Base-by-base conservation (phyloP, 1,284 basidiomycete genomes). In the Cryptococcus hybrid region DNA sequence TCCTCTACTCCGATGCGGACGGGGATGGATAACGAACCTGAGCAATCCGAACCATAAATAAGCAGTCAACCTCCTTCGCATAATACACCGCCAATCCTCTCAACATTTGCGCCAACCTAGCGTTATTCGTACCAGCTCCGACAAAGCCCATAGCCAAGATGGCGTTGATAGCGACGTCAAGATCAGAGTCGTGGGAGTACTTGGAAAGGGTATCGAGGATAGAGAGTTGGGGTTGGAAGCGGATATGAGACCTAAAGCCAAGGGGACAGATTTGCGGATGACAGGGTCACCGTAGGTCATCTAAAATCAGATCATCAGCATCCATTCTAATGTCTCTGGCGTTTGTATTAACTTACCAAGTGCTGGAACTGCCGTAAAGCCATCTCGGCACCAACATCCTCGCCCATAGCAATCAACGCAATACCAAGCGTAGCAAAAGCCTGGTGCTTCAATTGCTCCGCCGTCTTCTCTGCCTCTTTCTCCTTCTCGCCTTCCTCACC, bases 121-220 rank as follows among this genome's bases (percentile, higher is more conserved):
- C 96, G 67, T 99, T 99, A 81, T 99, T 99, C 36, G 94, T 94
- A 40, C 96, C 96, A 0, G 95, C 95, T 38, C 96, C 96, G 52
- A 99, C 90, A 15, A 99, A 84, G 68, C 96, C 96, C 95, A 99
- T 99, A 2, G 95, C 94, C 65, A 99, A 88, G 77, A 99, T 99
- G 34, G 96, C 91, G 71, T 98, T 99, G 57, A 94, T 84, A 0
- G 95, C 96, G 12, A 99, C 96, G 56, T 87, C 85, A 40, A 98
- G 86, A 78, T 99, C 96, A 71, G 89, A 94, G 82, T 99, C 96
- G 82, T 99, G 96, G 64, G 92, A 96, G 81, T 99, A 99, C 77
- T 96, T 97, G n/a, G 94, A 98, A 6, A 99, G 86, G 0, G 93
- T 98, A 78, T 99, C 96, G 65, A 99, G 86, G 62, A 99, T 89